These are phyloP conservation scores for Fusarium haematococcum DNA, from an alignment of 2,329 filamentous ascomycete species.

Conservation along the genomic window DNA sequence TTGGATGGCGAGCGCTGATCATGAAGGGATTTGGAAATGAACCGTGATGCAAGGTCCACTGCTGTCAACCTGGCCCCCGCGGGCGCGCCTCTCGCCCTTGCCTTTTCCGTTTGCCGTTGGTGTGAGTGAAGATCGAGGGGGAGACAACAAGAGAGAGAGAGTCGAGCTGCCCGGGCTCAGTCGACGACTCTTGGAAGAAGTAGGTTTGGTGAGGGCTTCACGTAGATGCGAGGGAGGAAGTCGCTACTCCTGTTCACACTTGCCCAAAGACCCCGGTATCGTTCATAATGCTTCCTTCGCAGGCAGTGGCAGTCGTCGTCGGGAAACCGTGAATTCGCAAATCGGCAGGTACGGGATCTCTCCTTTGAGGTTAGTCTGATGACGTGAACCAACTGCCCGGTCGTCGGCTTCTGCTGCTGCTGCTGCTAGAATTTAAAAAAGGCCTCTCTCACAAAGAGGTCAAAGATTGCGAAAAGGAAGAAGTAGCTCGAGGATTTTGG, in stretches of 20 bases:
- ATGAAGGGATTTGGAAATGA: conserved; percentile 44
- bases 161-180: neutral
- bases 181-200: neutral
- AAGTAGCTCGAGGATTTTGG: neutral
- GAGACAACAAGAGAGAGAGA: neutral
- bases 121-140: conserved; percentile 23
- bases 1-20: conserved; percentile 41
- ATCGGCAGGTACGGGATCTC: conserved; percentile 11
- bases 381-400: conserved; percentile 3
- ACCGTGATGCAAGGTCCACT: conserved; percentile 40
- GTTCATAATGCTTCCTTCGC: conserved; percentile 6
- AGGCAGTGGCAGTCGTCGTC: conserved; percentile 15
- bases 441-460: conserved; percentile 3
- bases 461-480: conserved; percentile 1
- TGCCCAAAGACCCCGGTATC: conserved; percentile 9
- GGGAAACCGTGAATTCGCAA: neutral
- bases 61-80: conserved; percentile 32
- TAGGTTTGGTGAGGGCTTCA: neutral
- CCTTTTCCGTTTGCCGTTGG: conserved; percentile 16
- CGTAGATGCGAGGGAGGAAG: conserved; percentile 3
- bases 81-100: conserved; percentile 25
- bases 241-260: conserved; percentile 4
- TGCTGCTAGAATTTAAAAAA: neutral
- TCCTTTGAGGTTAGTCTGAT: conserved; percentile 17
- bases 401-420: neutral